These are phyloP conservation scores for Quercus berberidifolia DNA, from an alignment of 306 rosid species.

Conservation along the genomic window DNA sequence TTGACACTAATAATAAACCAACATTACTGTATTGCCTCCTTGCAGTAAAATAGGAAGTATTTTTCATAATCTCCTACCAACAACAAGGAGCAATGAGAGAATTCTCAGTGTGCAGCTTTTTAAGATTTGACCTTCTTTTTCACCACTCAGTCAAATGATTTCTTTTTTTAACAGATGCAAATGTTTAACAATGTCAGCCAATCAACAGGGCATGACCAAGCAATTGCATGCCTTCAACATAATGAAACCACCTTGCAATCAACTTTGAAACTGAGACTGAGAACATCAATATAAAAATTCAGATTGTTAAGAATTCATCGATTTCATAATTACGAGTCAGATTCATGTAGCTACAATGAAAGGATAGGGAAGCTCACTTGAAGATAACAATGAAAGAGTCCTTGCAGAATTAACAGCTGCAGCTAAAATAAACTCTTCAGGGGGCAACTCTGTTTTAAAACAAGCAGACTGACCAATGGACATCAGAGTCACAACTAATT, in stretches of 20 bases:
- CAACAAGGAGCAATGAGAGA: neutral
- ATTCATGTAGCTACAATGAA: constrained; percentile 8
- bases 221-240: neutral
- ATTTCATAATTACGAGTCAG: neutral
- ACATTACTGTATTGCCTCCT: neutral
- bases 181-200: neutral
- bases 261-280: neutral
- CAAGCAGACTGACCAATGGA: constrained; percentile 75
- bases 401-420: constrained; percentile 55
- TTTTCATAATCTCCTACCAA: neutral
- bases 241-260: neutral
- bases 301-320: neutral
- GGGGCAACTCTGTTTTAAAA: constrained; percentile 42
- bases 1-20: neutral
- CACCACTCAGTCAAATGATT: neutral
- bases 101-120: neutral
- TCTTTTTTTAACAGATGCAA: neutral
- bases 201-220: neutral
- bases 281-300: neutral
- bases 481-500: constrained; percentile 69
- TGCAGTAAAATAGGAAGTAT: neutral
- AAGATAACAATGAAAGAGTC: constrained; percentile 49
- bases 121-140: neutral
- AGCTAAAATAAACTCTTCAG: constrained; percentile 71
- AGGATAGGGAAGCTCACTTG: constrained; percentile 64